Evolutionary conservation across 2,329 filamentous ascomycete species (phyloP).

Genomic region (Rhynchosporium agropyri): DNA sequence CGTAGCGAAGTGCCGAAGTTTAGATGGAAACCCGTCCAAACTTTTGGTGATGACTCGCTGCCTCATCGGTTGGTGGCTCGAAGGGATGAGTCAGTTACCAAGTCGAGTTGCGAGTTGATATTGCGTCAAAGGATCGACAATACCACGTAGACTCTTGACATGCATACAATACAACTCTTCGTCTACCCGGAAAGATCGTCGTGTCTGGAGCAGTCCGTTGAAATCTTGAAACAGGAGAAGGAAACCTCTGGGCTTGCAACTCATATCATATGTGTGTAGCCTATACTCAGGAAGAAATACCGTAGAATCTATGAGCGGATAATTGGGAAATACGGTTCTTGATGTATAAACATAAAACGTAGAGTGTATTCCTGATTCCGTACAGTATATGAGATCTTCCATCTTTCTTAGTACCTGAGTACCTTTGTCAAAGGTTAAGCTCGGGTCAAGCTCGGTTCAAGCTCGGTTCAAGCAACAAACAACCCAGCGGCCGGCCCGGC

Average conservation of each 20-base stretch:
- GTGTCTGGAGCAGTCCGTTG: background rate
- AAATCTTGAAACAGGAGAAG: background rate
- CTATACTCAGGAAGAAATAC: background rate
- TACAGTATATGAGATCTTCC: no score
- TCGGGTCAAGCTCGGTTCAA: background rate
- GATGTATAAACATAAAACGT: no score
- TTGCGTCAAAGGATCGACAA: background rate
- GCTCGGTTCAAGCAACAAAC: conserved; percentile 20
- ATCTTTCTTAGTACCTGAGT: no score
- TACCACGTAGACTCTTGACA: background rate
- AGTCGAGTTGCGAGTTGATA: background rate
- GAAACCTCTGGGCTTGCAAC: no score
- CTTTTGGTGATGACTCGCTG: background rate
- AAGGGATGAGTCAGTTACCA: background rate
- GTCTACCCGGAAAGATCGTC: background rate
- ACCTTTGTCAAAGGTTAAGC: background rate
- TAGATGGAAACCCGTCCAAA: background rate
- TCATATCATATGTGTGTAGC: no score
- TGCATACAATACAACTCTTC: background rate
- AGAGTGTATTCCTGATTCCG: no score
- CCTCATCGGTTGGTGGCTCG: background rate
- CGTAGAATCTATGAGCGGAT: background rate
- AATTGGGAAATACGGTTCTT: background rate
- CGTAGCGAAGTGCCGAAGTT: background rate
- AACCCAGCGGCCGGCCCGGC: background rate